Conservation (phyloP, 2,329 filamentous ascomycete genomes). For the Ceratocystis cacaofunesta region DNA sequence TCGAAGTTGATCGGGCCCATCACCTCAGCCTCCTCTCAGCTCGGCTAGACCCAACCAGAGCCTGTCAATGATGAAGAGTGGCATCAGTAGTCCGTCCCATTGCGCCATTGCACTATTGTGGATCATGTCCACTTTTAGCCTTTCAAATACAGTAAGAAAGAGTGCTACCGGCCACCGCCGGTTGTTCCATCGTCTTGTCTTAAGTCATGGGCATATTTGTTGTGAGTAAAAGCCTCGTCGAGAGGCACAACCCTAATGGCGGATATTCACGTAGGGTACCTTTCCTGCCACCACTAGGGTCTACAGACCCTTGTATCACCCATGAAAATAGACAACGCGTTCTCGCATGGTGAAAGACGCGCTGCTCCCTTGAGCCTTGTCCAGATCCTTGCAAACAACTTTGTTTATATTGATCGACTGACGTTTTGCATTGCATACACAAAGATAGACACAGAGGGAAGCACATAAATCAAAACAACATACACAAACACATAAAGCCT, state of each 20-base stretch:
- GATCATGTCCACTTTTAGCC: neutral
- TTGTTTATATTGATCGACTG: neutral
- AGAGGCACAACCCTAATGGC: neutral
- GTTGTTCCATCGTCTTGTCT: neutral
- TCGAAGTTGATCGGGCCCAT: neutral
- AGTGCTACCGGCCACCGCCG: neutral
- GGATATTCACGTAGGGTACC: neutral
- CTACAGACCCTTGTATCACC: neutral
- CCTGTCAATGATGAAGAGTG: neutral
- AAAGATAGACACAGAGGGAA: neutral
- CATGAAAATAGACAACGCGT: neutral
- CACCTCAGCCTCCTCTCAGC: neutral
- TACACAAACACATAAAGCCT: neutral
- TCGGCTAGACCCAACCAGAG: neutral
- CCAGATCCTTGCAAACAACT: neutral
- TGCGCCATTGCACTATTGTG: slow-evolving; percentile 13
- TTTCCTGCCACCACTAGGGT: neutral
- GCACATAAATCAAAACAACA: neutral
- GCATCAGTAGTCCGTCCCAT: slow-evolving; percentile 9
- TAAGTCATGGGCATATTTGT: neutral
- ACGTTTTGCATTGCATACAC: neutral
- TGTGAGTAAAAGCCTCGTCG: neutral
- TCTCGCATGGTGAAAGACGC: neutral
- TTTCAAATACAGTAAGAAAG: neutral
- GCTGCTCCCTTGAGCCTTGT: neutral